Conservation (phyloP, 768 basidiomycete species). For the Serendipita vermifera region DNA sequence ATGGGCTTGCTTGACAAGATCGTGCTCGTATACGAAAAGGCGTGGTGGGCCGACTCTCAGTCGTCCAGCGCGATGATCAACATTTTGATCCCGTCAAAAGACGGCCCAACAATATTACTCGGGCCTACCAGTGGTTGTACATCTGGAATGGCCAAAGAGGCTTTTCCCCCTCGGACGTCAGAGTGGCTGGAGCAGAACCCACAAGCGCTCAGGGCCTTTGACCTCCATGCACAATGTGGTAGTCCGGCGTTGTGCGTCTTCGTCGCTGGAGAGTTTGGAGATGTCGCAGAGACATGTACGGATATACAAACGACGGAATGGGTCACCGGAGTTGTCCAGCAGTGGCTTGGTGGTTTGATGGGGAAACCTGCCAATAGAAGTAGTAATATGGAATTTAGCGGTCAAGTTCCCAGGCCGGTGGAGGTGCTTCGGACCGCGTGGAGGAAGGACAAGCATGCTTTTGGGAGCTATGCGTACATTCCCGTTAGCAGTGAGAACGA, state of each 20-base stretch:
- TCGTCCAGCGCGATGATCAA: background rate
- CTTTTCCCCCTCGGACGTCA: background rate
- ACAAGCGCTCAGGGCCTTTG: background rate
- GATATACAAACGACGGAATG: background rate
- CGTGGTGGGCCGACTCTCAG: slow-evolving; percentile 21
- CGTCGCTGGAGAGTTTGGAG: slow-evolving; percentile 1
- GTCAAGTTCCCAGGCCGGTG: slow-evolving; percentile 10
- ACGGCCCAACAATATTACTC: background rate
- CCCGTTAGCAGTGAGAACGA: slow-evolving; percentile 5
- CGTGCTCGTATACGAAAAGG: slow-evolving; percentile 17
- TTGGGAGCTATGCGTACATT: slow-evolving; percentile 10
- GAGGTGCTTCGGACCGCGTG: slow-evolving; percentile 6
- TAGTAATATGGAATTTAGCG: no score
- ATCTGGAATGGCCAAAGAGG: background rate
- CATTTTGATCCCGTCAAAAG: background rate
- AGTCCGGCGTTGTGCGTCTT: background rate
- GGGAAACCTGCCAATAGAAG: slow-evolving; percentile 25
- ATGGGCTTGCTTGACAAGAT: slow-evolving; percentile 22
- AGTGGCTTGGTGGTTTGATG: background rate
- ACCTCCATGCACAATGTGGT: background rate
- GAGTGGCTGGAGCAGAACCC: slow-evolving; percentile 1
- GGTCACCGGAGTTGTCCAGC: background rate
- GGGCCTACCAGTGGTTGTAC: no score
- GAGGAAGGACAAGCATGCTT: slow-evolving; percentile 8
- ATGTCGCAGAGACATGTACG: background rate